These are phyloP conservation scores for Fraxinus angustifolia DNA, from an alignment of 305 asterid genomes.

Conservation along the genomic window DNA sequence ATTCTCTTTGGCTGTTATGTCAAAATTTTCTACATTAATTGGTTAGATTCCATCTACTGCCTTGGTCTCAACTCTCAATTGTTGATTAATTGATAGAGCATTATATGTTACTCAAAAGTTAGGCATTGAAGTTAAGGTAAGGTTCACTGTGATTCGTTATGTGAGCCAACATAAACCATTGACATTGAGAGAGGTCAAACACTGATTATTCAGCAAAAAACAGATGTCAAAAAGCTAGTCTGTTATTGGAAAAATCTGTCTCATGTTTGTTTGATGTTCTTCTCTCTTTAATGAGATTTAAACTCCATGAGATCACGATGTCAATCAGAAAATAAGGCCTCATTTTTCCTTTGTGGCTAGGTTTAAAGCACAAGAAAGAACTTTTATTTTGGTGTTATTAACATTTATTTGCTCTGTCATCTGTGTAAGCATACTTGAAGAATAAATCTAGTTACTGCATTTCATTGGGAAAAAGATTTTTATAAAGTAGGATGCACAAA, in stretches of 20 bases:
- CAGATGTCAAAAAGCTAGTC: not conserved
- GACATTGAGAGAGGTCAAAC: not conserved
- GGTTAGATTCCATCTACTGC: not conserved
- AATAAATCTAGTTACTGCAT: not conserved
- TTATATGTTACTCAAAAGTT: slow-evolving; percentile 2
- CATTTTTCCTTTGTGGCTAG: not conserved
- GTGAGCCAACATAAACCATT: not conserved
- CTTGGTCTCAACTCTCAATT: not conserved
- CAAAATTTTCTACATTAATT: not conserved
- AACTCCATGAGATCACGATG: not conserved
- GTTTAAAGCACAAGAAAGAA: not conserved
- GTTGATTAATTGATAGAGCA: not conserved
- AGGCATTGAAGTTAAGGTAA: not conserved
- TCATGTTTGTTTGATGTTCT: not conserved
- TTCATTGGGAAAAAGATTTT: not conserved
- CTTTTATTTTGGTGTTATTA: not conserved
- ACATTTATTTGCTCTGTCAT: not conserved
- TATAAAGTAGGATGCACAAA: not conserved
- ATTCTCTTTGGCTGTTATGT: not conserved
- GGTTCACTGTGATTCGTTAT: slow-evolving; percentile 4
- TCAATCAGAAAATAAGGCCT: not conserved
- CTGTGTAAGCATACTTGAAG: not conserved
- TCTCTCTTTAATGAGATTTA: slow-evolving; percentile 1
- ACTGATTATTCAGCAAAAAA: not conserved
- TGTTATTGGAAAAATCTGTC: slow-evolving; percentile 1